A percentile compares a stretch with the other conserved stretches of the same genome.
Evolutionary conservation across 495 filamentous ascomycete genomes (phyloP).

Genomic region (Podospora appendiculata): DNA sequence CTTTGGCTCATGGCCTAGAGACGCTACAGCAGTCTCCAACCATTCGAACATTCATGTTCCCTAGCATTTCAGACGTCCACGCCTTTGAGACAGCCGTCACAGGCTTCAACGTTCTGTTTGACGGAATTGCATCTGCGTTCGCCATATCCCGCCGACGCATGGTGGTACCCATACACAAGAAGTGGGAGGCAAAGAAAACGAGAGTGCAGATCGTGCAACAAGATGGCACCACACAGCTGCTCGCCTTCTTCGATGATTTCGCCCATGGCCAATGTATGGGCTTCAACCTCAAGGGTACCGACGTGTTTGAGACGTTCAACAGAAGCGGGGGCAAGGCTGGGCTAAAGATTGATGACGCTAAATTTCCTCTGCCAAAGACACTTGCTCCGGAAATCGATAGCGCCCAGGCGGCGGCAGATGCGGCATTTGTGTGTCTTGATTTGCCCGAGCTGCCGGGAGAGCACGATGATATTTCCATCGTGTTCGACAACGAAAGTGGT

Average conservation of each 20-base stretch:
- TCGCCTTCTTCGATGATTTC: slow-evolving; percentile 80
- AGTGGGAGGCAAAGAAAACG: slow-evolving; percentile 70
- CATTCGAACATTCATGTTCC: slow-evolving; percentile 48
- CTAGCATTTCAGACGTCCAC: slow-evolving; percentile 55
- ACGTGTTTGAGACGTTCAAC: slow-evolving; percentile 65
- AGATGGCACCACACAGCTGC: slow-evolving; percentile 61
- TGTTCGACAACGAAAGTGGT: slow-evolving; percentile 76
- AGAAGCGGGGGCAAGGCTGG: slow-evolving; percentile 54
- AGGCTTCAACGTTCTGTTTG: slow-evolving; percentile 67
- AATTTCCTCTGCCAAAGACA: slow-evolving; percentile 71
- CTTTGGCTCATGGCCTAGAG: slow-evolving; percentile 47
- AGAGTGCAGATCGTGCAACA: slow-evolving; percentile 73
- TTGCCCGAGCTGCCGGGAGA: slow-evolving; percentile 81
- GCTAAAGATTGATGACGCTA: slow-evolving; percentile 75
- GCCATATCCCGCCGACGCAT: slow-evolving; percentile 76
- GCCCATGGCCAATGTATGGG: slow-evolving; percentile 79
- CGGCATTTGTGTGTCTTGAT: slow-evolving; percentile 72
- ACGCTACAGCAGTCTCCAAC: slow-evolving; percentile 29
- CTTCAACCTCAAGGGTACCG: slow-evolving; percentile 72
- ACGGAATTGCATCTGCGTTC: slow-evolving; percentile 64
- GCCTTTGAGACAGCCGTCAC: slow-evolving; percentile 69
- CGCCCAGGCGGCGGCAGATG: slow-evolving; percentile 28
- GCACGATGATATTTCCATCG: slow-evolving; percentile 80
- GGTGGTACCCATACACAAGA: slow-evolving; percentile 86
- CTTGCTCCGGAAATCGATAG: slow-evolving; percentile 38